Conservation (phyloP, 257 asterid genomes). For the Lycium barbarum region DNA sequence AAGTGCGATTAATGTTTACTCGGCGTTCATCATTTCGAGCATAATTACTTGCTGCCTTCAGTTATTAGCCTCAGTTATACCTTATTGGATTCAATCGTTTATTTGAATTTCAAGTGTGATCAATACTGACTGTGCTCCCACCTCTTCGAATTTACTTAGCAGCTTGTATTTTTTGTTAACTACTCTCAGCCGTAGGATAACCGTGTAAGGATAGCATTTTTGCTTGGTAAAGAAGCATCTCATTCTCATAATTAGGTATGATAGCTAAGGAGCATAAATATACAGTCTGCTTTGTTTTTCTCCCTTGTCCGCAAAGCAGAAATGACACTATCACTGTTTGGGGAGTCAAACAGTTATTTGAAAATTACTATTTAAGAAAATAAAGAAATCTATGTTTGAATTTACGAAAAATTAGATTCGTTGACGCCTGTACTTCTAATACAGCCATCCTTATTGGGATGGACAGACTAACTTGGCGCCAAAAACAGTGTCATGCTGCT, state of each 20-base stretch:
- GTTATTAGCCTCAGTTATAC: neutral
- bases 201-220: neutral
- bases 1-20: no score
- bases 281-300: neutral
- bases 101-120: no score
- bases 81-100: no score
- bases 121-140: neutral
- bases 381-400: neutral
- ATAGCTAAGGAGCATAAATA: conserved; percentile 1
- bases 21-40: no score
- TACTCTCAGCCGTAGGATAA: no score
- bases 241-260: neutral
- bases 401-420: neutral
- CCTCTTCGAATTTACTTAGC: neutral
- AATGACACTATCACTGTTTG: conserved; percentile 16
- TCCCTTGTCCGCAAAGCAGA: neutral
- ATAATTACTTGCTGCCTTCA: neutral
- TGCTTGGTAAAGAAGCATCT: neutral
- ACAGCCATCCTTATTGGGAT: neutral
- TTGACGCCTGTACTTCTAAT: neutral
- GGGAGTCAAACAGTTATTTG: neutral
- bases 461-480: neutral
- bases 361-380: neutral
- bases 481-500: neutral
- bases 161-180: neutral